A percentile compares a stretch with the other conserved stretches of the same genome.
Conservation (phyloP, 1,284 basidiomycete species). For the Puccinia hordei region DNA sequence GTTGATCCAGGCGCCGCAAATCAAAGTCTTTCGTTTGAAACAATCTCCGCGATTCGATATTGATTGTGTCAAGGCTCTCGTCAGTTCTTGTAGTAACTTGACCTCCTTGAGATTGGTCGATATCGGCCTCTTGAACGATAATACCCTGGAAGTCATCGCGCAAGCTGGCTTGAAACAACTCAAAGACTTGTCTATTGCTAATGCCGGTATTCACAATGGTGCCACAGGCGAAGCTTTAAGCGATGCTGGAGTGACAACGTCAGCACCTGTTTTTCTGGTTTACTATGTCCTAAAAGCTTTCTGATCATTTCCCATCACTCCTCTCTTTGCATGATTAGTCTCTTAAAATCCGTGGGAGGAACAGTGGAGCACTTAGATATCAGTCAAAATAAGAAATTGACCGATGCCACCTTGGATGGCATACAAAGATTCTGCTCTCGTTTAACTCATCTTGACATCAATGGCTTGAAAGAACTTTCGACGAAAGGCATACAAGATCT, state of each 20-base stretch:
- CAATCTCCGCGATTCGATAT: conserved; percentile 80
- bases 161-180: conserved; percentile 21
- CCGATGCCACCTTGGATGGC: conserved; percentile 68
- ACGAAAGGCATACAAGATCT: conserved; percentile 53
- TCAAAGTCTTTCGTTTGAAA: conserved; percentile 51
- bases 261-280: not conserved
- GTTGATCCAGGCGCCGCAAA: conserved; percentile 12
- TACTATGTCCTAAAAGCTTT: not conserved
- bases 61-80: conserved; percentile 69
- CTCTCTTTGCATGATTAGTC: conserved; percentile 51
- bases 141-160: conserved; percentile 67
- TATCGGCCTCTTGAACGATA: conserved; percentile 72
- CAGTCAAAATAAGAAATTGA: conserved; percentile 65
- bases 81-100: conserved; percentile 68
- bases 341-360: conserved; percentile 54
- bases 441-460: conserved; percentile 68
- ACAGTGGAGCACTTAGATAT: conserved; percentile 67
- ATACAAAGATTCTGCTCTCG: conserved; percentile 65
- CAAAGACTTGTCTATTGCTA: conserved; percentile 36
- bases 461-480: conserved; percentile 66
- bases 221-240: conserved; percentile 37
- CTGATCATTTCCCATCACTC: not conserved
- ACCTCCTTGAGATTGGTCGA: conserved; percentile 76
- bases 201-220: conserved; percentile 46
- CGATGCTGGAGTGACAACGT: conserved; percentile 35